Evolutionary conservation across 2,329 filamentous ascomycete species (phyloP).

Genomic region (Cordyceps farinosa): DNA sequence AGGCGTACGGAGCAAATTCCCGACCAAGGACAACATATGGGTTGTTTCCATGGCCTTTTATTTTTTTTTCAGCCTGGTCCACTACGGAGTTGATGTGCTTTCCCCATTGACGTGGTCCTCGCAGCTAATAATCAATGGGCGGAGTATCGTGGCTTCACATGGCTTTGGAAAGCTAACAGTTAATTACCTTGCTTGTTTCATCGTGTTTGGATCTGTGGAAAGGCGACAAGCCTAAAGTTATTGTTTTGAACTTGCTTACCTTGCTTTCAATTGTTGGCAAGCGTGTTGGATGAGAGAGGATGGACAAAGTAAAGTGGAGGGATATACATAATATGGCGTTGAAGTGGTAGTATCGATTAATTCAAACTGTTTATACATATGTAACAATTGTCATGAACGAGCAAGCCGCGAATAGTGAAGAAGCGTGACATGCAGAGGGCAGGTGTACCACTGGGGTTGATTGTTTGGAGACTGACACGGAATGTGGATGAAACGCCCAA

Average conservation of each 20-base stretch:
- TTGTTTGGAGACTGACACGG: not conserved
- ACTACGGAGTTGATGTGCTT: constrained; percentile 3
- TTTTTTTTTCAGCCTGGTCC: not conserved
- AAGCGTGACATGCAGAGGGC: not conserved
- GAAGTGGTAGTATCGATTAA: constrained; percentile 3
- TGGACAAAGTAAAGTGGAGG: not conserved
- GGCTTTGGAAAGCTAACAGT: constrained; percentile 12
- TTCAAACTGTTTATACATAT: not conserved
- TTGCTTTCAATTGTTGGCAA: constrained; percentile 2
- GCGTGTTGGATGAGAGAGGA: constrained; percentile 7
- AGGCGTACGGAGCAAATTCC: constrained; percentile 4
- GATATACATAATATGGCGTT: constrained; percentile 10
- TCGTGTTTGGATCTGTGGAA: constrained; percentile 17
- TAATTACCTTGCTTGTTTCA: constrained; percentile 15
- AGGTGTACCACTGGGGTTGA: not conserved
- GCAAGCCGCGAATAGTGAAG: not conserved
- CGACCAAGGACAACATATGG: not conserved
- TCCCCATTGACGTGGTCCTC: not conserved
- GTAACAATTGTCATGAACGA: not conserved
- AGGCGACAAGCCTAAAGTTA: not conserved
- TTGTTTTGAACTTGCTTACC: constrained; percentile 10
- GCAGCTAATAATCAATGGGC: constrained; percentile 15
- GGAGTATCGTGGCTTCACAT: not conserved
- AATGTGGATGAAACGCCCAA: not conserved
- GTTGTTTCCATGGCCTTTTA: not conserved